These are phyloP conservation scores for Cercospora canescens DNA, from an alignment of 2,329 filamentous ascomycete species.

Conservation along the genomic window DNA sequence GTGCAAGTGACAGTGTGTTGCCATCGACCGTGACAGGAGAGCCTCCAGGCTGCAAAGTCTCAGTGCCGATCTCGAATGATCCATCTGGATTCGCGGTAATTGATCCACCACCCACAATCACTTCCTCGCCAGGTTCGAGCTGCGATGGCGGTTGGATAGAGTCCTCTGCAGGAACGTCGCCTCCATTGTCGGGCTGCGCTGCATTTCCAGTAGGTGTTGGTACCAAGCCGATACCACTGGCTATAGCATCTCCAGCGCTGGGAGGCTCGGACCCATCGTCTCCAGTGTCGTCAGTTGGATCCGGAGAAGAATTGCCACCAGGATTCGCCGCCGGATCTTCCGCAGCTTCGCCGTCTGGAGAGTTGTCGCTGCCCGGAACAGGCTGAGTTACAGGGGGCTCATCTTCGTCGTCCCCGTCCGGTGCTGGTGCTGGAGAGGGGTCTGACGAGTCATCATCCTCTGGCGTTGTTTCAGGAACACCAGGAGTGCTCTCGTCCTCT, in stretches of 20 bases:
- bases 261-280: not conserved
- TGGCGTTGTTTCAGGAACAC: not conserved
- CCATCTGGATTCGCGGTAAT: slow-evolving; percentile 2
- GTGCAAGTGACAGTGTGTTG: slow-evolving; percentile 1
- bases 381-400: not conserved
- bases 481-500: not conserved
- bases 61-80: not conserved
- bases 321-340: not conserved
- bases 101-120: not conserved
- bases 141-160: not conserved
- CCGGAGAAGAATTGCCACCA: not conserved
- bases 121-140: not conserved
- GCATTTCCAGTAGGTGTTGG: not conserved
- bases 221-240: slow-evolving; percentile 1
- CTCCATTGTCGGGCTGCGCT: not conserved
- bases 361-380: not conserved
- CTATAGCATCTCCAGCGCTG: not conserved
- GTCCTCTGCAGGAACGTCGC: not conserved
- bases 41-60: not conserved
- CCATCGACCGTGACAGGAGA: not conserved
- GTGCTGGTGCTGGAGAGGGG: not conserved
- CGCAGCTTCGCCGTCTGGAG: not conserved
- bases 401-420: not conserved
- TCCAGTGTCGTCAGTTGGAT: not conserved
- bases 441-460: not conserved